Conservation (phyloP, 805 yeast genomes). For the Tetrapisispora iriomotensis region DNA sequence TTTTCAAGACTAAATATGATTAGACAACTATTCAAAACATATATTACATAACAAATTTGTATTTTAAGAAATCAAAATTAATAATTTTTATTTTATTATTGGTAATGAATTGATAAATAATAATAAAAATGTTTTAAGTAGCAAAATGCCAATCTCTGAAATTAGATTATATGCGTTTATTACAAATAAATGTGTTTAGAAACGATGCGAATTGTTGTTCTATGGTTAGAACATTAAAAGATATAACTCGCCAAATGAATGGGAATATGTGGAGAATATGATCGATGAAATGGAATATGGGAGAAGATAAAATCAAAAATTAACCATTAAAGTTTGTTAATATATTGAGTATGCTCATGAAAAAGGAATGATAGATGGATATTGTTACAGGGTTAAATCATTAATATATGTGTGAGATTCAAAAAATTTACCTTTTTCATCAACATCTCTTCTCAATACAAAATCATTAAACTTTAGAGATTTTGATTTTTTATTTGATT, state of each 20-base stretch:
- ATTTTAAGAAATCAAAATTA: background rate
- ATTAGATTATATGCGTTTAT: too few species aligned
- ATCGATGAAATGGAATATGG: constrained; percentile 8
- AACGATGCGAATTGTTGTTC: too few species aligned
- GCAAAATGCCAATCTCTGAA: too few species aligned
- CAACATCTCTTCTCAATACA: constrained; percentile 9
- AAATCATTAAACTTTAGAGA: constrained; percentile 6
- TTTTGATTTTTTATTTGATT: background rate
- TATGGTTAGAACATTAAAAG: too few species aligned
- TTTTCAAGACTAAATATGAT: constrained; percentile 9
- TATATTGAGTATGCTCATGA: too few species aligned
- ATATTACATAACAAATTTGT: background rate
- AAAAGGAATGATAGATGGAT: background rate
- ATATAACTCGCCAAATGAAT: too few species aligned
- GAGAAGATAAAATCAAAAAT: too few species aligned
- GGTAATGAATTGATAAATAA: too few species aligned
- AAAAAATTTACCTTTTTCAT: constrained; percentile 5
- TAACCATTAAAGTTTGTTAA: too few species aligned
- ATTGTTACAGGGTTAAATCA: constrained; percentile 1
- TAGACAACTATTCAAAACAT: background rate
- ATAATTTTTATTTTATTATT: too few species aligned
- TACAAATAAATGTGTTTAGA: too few species aligned
- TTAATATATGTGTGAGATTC: constrained; percentile 6
- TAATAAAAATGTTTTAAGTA: too few species aligned
- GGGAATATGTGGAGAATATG: constrained; percentile 23